phyloP scores from a whole-genome alignment of 805 yeast species.

The Nakazawaea ishiwadae region DNA sequence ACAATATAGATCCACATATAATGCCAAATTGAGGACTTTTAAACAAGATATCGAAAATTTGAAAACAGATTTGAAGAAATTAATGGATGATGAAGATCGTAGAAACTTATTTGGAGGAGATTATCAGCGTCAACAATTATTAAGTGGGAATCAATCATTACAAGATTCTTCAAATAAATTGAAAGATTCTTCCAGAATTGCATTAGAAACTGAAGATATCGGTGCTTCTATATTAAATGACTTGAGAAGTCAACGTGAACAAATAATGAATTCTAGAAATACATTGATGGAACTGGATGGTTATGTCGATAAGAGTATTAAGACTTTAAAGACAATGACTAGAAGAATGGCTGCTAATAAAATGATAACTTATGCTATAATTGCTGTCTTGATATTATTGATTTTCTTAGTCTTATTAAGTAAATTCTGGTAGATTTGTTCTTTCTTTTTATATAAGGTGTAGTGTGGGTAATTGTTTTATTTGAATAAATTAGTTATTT shows the following conservation, averaged over 20 bases:
- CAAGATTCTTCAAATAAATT: constrained; percentile 81
- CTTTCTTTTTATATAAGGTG: not conserved
- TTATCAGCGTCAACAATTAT: constrained; percentile 74
- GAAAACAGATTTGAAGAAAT: constrained; percentile 49
- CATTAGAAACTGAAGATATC: constrained; percentile 85
- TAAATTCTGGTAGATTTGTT: constrained; percentile 54
- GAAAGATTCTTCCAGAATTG: constrained; percentile 83
- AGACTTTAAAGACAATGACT: constrained; percentile 87
- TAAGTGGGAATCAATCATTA: constrained; percentile 72
- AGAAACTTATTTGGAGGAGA: constrained; percentile 67
- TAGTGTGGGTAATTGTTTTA: not conserved
- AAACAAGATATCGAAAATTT: constrained; percentile 52
- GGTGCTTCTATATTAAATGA: constrained; percentile 90
- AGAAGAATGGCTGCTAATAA: constrained; percentile 89
- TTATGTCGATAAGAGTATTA: constrained; percentile 84
- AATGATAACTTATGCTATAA: constrained; percentile 85
- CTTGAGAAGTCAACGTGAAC: constrained; percentile 90
- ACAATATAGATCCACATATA: constrained; percentile 60
- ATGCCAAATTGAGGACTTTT: constrained; percentile 73
- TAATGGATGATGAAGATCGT: constrained; percentile 70
- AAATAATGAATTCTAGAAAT: constrained; percentile 78
- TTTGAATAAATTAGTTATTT: too few relatives aligned
- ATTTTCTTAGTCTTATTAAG: constrained; percentile 80
- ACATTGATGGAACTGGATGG: constrained; percentile 87
- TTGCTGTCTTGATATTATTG: constrained; percentile 76